Conservation (phyloP, 805 yeast species). For the Schwanniomyces polymorphus region DNA sequence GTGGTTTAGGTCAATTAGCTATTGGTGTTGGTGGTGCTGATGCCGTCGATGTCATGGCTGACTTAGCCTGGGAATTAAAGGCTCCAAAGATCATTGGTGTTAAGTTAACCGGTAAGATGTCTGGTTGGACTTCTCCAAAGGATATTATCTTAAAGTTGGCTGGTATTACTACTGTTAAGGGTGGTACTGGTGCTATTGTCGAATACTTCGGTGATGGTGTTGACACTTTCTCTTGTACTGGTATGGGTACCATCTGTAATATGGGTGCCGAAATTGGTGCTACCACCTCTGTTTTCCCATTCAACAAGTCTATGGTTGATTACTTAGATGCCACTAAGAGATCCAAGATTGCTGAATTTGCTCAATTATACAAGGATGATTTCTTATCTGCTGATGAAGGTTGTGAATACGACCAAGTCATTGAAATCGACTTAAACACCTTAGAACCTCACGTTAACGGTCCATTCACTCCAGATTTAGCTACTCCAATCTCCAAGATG, state of each 20-base stretch:
- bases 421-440: conserved; percentile 84
- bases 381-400: conserved; percentile 85
- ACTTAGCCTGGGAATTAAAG: conserved; percentile 95
- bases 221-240: conserved; percentile 88
- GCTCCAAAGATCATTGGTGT: conserved; percentile 97
- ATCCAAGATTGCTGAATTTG: conserved; percentile 80
- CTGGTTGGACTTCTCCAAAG: conserved; percentile 97
- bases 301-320: conserved; percentile 83
- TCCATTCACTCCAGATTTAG: conserved; percentile 97
- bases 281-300: conserved; percentile 96
- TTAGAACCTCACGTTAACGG: conserved; percentile 97
- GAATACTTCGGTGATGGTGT: conserved; percentile 98
- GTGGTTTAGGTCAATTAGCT: conserved; percentile 97
- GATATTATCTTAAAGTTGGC: conserved; percentile 92
- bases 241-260: conserved; percentile 99
- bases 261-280: conserved; percentile 99
- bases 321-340: conserved; percentile 88
- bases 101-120: conserved; percentile 85
- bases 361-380: conserved; percentile 61
- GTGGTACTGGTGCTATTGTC: conserved; percentile 96
- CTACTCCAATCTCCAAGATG: conserved; percentile 89
- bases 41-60: conserved; percentile 95
- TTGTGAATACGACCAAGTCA: conserved; percentile 88
- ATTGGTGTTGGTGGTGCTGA: conserved; percentile 99
- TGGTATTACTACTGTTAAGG: conserved; percentile 92